Conservation (phyloP, 2,329 filamentous ascomycete species). For the Talaromyces sp. region DNA sequence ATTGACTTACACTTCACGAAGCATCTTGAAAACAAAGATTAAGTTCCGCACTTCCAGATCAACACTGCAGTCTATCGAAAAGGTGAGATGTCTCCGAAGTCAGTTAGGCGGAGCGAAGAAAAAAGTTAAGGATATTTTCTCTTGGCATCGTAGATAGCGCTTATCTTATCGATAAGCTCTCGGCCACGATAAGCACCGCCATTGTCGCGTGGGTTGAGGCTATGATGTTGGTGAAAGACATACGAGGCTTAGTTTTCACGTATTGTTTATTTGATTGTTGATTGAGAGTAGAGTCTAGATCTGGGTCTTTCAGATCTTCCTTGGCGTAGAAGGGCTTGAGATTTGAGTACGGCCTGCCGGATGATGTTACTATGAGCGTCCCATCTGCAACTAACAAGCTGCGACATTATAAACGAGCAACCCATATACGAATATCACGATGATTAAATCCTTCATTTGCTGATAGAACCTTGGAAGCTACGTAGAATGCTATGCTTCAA, state of each 20-base stretch:
- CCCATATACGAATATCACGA: neutral
- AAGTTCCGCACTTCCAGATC: neutral
- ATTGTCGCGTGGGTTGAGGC: neutral
- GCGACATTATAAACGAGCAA: neutral
- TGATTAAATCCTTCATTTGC: neutral
- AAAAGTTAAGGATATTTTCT: conserved; percentile 8
- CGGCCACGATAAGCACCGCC: neutral
- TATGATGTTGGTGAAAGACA: neutral
- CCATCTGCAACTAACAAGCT: neutral
- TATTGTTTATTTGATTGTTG: neutral
- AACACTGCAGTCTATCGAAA: neutral
- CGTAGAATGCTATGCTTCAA: neutral
- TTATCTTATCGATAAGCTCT: conserved; percentile 17
- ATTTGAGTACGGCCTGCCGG: neutral
- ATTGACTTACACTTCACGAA: conserved; percentile 44
- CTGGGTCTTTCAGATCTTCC: neutral
- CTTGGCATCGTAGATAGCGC: conserved; percentile 11
- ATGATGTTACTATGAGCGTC: neutral
- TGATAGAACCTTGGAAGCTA: neutral
- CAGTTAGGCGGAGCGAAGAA: neutral
- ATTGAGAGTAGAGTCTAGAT: neutral
- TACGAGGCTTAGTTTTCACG: neutral
- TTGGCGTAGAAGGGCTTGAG: no score
- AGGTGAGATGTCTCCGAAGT: neutral
- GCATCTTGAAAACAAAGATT: conserved; percentile 27